Evolutionary conservation across 2,329 filamentous ascomycete species (phyloP).

Genomic region (Diaporthe ilicicola): DNA sequence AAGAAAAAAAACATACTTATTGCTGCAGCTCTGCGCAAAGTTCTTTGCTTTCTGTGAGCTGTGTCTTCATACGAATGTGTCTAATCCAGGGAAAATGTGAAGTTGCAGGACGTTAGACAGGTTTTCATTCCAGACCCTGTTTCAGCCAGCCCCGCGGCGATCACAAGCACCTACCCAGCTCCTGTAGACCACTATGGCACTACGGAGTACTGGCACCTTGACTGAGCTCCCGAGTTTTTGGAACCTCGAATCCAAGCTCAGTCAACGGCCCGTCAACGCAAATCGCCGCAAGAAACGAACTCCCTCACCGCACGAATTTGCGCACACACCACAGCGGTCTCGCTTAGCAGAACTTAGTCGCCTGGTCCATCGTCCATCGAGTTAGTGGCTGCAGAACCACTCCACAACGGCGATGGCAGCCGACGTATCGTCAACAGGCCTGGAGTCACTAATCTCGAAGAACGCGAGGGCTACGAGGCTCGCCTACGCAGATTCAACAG

Average conservation of each 20-base stretch:
- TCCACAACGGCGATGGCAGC: conserved; percentile 39
- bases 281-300: neutral
- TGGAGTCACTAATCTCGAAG: conserved; percentile 49
- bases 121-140: neutral
- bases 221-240: conserved; percentile 5
- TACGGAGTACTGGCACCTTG: neutral
- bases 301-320: neutral
- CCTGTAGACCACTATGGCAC: conserved; percentile 12
- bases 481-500: conserved; percentile 46
- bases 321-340: neutral
- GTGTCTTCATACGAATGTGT: too few relatives aligned
- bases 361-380: neutral
- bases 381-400: neutral
- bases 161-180: neutral
- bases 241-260: conserved; percentile 1
- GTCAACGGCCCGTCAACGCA: neutral
- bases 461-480: conserved; percentile 52
- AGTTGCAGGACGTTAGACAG: neutral
- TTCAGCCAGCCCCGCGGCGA: neutral
- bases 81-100: neutral
- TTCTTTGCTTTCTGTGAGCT: too few relatives aligned
- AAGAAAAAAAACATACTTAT: too few relatives aligned
- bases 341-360: neutral
- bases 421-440: conserved; percentile 41
- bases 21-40: too few relatives aligned